Conservation (phyloP, 345 rosid species). For the Bruguiera parviflora region DNA sequence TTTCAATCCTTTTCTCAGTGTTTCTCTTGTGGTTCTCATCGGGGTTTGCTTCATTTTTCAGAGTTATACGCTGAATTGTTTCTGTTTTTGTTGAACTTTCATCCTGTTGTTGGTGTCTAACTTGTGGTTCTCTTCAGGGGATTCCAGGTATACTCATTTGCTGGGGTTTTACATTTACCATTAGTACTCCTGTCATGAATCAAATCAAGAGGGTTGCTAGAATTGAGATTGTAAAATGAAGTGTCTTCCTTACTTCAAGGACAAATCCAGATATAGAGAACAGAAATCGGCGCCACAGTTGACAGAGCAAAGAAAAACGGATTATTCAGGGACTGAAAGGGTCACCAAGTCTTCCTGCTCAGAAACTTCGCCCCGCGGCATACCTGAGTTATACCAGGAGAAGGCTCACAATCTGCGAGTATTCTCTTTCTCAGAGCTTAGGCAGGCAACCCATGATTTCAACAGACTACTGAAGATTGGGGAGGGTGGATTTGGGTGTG, state of each 20-base stretch:
- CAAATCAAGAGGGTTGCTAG: not conserved
- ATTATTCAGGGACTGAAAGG: conserved; percentile 26
- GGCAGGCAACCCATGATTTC: conserved; percentile 63
- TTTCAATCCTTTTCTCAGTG: too few species aligned
- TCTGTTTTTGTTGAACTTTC: too few species aligned
- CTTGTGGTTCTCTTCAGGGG: too few species aligned
- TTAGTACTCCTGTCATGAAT: too few species aligned
- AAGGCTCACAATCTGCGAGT: conserved; percentile 62
- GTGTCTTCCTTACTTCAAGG: conserved; percentile 56
- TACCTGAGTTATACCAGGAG: conserved; percentile 60
- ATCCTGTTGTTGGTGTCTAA: too few species aligned
- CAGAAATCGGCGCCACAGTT: conserved; percentile 54
- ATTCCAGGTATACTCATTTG: too few species aligned
- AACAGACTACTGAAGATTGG: conserved; percentile 63
- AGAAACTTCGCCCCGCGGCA: conserved; percentile 52
- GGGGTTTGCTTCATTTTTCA: too few species aligned
- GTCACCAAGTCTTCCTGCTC: conserved; percentile 45
- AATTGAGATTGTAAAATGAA: conserved; percentile 29
- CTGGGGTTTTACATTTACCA: too few species aligned
- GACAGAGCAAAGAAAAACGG: conserved; percentile 19
- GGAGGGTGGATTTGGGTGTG: conserved; percentile 87
- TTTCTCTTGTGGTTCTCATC: too few species aligned
- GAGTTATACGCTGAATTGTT: too few species aligned
- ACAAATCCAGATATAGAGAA: conserved; percentile 33
- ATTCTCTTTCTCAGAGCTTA: conserved; percentile 68